phyloP scores from a whole-genome alignment of 2,329 filamentous ascomycete species.

The Calonectria montana region DNA sequence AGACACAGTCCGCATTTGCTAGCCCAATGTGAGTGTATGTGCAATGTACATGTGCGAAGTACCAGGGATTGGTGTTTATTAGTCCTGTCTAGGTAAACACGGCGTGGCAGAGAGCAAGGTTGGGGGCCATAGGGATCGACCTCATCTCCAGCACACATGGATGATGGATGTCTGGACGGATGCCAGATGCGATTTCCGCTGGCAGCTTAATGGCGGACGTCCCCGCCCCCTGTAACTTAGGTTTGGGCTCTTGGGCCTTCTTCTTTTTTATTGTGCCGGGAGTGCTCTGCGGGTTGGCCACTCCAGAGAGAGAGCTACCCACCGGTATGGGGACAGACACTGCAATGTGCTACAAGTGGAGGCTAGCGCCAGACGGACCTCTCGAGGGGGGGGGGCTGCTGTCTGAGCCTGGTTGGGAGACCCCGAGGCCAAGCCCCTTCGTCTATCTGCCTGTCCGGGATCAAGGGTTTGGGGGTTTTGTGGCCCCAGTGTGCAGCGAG shows the following conservation, averaged over 20 bases:
- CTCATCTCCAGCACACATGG: neutral
- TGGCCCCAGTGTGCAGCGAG: neutral
- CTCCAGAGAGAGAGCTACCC: neutral
- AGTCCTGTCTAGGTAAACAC: neutral
- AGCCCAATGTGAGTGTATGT: neutral
- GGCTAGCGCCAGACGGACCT: neutral
- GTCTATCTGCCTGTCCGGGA: neutral
- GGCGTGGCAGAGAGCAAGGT: neutral
- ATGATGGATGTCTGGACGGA: constrained; percentile 1
- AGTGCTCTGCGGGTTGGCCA: constrained; percentile 1
- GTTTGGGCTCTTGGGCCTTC: constrained; percentile 1
- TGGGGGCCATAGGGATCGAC: neutral
- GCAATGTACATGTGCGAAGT: neutral
- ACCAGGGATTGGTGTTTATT: neutral
- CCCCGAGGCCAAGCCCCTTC: neutral
- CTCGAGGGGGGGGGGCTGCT: neutral
- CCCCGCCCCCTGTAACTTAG: neutral
- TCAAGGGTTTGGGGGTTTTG: constrained; percentile 7
- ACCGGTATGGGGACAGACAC: constrained; percentile 3
- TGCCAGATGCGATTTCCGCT: constrained; percentile 5
- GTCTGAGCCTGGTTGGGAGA: neutral
- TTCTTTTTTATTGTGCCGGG: neutral
- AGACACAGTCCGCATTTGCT: neutral
- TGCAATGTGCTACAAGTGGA: neutral
- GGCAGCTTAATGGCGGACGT: constrained; percentile 6